Evolutionary conservation across 441 rosid species (phyloP).

Genomic region (Pelargonium cotyledonis): DNA sequence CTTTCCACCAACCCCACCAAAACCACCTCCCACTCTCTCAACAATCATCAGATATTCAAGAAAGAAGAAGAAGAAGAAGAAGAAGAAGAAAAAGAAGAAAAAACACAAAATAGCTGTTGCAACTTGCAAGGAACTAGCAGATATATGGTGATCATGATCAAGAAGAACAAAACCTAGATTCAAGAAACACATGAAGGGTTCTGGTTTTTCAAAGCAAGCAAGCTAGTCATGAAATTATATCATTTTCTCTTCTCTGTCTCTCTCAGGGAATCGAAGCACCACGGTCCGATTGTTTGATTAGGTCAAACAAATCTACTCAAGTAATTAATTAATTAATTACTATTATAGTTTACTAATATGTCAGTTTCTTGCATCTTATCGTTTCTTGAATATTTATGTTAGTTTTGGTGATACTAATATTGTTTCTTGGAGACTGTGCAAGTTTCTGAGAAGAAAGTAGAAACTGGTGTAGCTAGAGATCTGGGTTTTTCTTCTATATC

Average conservation of each 20-base stretch:
- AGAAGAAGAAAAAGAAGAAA: too few species aligned
- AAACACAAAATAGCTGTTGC: too few species aligned
- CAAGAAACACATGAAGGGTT: slow-evolving; percentile 17
- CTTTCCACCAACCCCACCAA: slow-evolving; percentile 27
- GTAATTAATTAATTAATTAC: not conserved
- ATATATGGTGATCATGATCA: slow-evolving; percentile 28
- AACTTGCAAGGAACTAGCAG: slow-evolving; percentile 1
- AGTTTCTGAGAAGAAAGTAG: not conserved
- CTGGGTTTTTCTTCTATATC: not conserved
- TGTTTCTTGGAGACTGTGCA: not conserved
- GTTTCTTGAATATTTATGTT: slow-evolving; percentile 4
- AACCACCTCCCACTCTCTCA: slow-evolving; percentile 16
- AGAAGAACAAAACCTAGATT: slow-evolving; percentile 44
- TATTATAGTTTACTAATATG: slow-evolving; percentile 3
- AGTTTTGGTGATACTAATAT: not conserved
- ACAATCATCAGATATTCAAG: slow-evolving; percentile 4
- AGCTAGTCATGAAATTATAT: slow-evolving; percentile 13
- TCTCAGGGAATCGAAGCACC: slow-evolving; percentile 62
- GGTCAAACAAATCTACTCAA: slow-evolving; percentile 21
- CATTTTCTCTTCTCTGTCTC: slow-evolving; percentile 24
- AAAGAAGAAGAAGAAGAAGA: slow-evolving; percentile 21
- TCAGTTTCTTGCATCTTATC: slow-evolving; percentile 11
- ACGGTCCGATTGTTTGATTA: slow-evolving; percentile 51
- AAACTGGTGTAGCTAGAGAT: not conserved
- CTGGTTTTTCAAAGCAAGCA: slow-evolving; percentile 19